Base-by-base conservation (phyloP, 2,329 filamentous ascomycete genomes). In the Sphaceloma murrayae region DNA sequence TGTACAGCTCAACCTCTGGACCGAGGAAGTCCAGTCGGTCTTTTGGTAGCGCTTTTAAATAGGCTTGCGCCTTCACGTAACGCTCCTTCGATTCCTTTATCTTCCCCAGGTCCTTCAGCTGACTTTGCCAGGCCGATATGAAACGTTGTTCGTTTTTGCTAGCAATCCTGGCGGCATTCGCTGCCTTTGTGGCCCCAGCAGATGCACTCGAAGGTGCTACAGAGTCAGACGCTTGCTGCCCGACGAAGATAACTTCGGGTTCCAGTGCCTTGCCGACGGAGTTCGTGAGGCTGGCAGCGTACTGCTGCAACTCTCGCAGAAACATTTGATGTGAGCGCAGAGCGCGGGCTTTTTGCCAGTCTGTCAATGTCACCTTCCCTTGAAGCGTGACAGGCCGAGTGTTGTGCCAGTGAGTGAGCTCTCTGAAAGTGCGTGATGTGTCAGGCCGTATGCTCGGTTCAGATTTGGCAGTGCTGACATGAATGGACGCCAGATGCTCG, bases 211-310 rank as follows among this genome's bases (percentile, higher is more conserved):
- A 57, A 13, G 51, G 47, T 10, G 46, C 47, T 9, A 42, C 47
- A 17, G 47, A 24, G 40, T 55, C 57, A 13, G 29, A 36, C 11
- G 36, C 40, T 39, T 47, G 38, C 16, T 36, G 27, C 13, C 18
- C 36, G 4, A 26, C 30, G 16, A 40, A 40, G 38, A 85, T 73
- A 3, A 67, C 74, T 56, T 85, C 78, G 0, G 78, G 78, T 17
- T 80, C 68, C 4, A 85, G 67, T 2, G 64, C 65, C 50, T 77
- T 82, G 2, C 79, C 80, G 2, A 70, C 66, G 0, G 75, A 67
- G 46, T 78, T 80, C 0, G 78, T 82, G 34, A 86, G 65, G 58
- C 79, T 84, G 9, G 77, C 78, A 1, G 82, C 78, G 56, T 86
- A 87, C 1, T 70, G 67, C 19, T 71, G 69, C 61, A 82, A 82